These are phyloP conservation scores for Macrocybe gigantea DNA, from an alignment of 768 basidiomycete species.

Conservation along the genomic window DNA sequence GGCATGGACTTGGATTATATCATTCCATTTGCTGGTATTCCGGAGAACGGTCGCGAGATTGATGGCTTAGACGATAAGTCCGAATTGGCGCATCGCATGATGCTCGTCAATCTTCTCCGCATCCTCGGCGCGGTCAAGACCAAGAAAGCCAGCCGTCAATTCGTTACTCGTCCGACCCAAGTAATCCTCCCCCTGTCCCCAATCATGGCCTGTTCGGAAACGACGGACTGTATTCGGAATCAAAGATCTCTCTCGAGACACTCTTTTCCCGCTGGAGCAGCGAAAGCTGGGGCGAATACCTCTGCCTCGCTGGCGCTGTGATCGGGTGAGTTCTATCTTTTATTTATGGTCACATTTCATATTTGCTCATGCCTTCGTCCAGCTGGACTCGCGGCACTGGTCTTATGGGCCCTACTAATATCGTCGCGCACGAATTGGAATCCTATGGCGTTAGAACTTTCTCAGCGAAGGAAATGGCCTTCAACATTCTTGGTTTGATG, in stretches of 20 bases:
- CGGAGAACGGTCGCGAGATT: conserved; percentile 98
- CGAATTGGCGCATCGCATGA: conserved; percentile 96
- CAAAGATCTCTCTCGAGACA: conserved; percentile 96
- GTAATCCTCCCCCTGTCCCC: conserved; percentile 97
- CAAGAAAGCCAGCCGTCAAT: conserved; percentile 95
- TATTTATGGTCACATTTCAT: background rate
- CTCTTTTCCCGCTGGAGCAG: conserved; percentile 98
- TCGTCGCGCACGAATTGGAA: conserved; percentile 91
- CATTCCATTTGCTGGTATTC: conserved; percentile 96
- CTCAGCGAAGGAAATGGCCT: conserved; percentile 99
- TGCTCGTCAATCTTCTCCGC: conserved; percentile 95
- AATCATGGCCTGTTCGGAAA: conserved; percentile 98
- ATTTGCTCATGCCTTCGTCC: conserved; percentile 5
- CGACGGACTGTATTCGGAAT: conserved; percentile 96
- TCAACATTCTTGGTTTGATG: conserved; percentile 99
- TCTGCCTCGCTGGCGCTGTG: conserved; percentile 96
- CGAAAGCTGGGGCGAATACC: conserved; percentile 98
- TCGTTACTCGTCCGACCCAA: conserved; percentile 97
- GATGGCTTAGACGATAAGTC: conserved; percentile 96
- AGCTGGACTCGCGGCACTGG: conserved; percentile 99
- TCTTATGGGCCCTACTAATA: conserved; percentile 93
- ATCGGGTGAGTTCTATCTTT: conserved; percentile 66
- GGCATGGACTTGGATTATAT: conserved; percentile 98
- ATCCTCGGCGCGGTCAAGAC: conserved; percentile 95
- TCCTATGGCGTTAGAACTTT: conserved; percentile 92